These are phyloP conservation scores for Pleurotus tuoliensis DNA, from an alignment of 768 basidiomycete genomes.

Conservation along the genomic window DNA sequence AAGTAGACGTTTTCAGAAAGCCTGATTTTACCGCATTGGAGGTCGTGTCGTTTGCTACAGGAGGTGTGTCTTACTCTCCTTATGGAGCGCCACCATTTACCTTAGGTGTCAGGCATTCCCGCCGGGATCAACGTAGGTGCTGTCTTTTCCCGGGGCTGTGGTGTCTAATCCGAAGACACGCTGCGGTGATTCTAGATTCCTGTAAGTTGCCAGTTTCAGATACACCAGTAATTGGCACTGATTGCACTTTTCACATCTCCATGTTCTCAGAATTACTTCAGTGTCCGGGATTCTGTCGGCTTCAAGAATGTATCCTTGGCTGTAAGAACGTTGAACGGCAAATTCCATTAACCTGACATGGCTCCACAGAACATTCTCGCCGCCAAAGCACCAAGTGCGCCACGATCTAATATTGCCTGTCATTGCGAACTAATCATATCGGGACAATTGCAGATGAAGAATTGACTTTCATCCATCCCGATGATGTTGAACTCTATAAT, in stretches of 20 bases:
- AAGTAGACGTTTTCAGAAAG: conserved; percentile 74
- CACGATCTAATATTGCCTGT: not conserved
- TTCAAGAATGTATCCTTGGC: conserved; percentile 90
- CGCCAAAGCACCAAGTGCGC: conserved; percentile 79
- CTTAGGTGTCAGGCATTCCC: conserved; percentile 57
- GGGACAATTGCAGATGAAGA: conserved; percentile 51
- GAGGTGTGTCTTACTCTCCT: conserved; percentile 42
- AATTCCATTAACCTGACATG: not conserved
- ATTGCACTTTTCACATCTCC: too few relatives aligned
- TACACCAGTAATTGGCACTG: too few relatives aligned
- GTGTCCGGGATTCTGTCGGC: conserved; percentile 74
- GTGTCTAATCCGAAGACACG: not conserved
- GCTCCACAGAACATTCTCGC: conserved; percentile 67
- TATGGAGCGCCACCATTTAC: not conserved
- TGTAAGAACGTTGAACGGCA: conserved; percentile 31
- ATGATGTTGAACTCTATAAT: conserved; percentile 71
- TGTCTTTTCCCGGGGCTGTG: conserved; percentile 1
- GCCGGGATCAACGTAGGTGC: conserved; percentile 74
- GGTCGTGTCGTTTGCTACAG: conserved; percentile 78
- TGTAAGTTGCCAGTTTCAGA: conserved; percentile 27
- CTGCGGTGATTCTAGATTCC: conserved; percentile 50
- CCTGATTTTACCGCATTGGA: conserved; percentile 88
- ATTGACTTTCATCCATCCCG: conserved; percentile 78
- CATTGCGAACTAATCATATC: conserved; percentile 1
- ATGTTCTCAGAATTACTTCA: conserved; percentile 65